Percentiles rank a stretch among this genome's conserved stretches.
phyloP scores from a whole-genome alignment of 2,329 filamentous ascomycete genomes.

The Phyllosticta citrichinensis region DNA sequence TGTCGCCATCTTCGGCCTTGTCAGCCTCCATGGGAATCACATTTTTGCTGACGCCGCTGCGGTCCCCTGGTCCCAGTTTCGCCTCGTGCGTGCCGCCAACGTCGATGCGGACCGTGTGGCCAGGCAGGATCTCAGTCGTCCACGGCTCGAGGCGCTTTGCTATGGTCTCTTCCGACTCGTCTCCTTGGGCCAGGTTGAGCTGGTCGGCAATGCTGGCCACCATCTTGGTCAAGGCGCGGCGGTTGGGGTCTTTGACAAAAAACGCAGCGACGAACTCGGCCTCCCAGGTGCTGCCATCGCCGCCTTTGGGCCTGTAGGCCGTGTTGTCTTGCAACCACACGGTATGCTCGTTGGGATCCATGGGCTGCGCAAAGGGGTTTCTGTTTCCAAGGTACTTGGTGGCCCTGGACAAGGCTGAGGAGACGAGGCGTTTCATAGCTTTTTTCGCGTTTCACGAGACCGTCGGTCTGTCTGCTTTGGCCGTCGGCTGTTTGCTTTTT shows the following conservation, averaged over 20 bases:
- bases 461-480: not conserved
- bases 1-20: constrained; percentile 26
- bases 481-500: not conserved
- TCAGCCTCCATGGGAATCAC: constrained; percentile 41
- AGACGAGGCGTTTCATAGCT: not conserved
- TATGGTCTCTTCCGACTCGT: constrained; percentile 48
- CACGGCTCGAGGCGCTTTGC: constrained; percentile 65
- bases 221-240: constrained; percentile 55
- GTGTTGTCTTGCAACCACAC: constrained; percentile 91
- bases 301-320: constrained; percentile 48
- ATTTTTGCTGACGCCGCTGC: constrained; percentile 63
- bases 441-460: not conserved
- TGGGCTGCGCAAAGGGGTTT: constrained; percentile 29
- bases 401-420: constrained; percentile 17
- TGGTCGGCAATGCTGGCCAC: constrained; percentile 61
- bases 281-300: constrained; percentile 48
- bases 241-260: constrained; percentile 58
- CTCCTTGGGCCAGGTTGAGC: constrained; percentile 49
- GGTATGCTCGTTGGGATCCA: constrained; percentile 55
- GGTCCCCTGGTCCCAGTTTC: constrained; percentile 56
- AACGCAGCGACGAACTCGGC: constrained; percentile 77
- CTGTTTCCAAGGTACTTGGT: constrained; percentile 28
- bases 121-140: constrained; percentile 63
- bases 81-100: constrained; percentile 35
- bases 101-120: constrained; percentile 55